Evolutionary conservation across 2,329 filamentous ascomycete genomes (phyloP).

Genomic region (Leptographium galeiforme): DNA sequence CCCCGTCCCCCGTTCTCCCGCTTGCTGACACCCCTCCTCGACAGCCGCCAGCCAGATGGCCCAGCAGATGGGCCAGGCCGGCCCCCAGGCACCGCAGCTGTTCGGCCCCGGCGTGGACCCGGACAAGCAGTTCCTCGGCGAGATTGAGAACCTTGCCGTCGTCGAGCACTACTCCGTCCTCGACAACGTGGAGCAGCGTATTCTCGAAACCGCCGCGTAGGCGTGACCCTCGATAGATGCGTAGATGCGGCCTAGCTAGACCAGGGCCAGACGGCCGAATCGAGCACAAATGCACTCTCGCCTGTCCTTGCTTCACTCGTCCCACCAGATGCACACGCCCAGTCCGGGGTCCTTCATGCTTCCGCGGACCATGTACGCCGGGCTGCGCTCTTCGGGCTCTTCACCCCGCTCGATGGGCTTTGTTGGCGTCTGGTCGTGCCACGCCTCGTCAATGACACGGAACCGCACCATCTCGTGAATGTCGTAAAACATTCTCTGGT

Average conservation of each 20-base stretch:
- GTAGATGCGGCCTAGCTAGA: not conserved
- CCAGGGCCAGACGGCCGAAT: not conserved
- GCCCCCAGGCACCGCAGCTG: constrained; percentile 55
- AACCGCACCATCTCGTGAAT: constrained; percentile 80
- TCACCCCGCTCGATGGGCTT: constrained; percentile 51
- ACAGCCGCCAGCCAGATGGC: constrained; percentile 85
- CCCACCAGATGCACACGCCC: constrained; percentile 45
- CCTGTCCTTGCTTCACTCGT: constrained; percentile 6
- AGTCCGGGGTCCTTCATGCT: constrained; percentile 51
- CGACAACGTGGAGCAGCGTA: constrained; percentile 73
- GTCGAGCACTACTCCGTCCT: constrained; percentile 87
- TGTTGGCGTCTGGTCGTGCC: constrained; percentile 74
- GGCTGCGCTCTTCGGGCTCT: constrained; percentile 41
- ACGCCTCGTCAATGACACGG: constrained; percentile 73
- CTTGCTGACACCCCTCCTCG: constrained; percentile 8
- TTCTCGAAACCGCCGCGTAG: constrained; percentile 41
- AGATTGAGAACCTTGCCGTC: constrained; percentile 92
- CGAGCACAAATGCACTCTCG: not conserved
- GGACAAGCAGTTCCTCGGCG: constrained; percentile 84
- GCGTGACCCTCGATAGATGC: not conserved
- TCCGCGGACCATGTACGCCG: constrained; percentile 57
- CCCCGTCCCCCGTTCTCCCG: not conserved
- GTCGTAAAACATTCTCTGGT: constrained; percentile 71
- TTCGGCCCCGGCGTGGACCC: constrained; percentile 90
- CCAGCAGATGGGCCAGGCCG: constrained; percentile 78